phyloP scores from a whole-genome alignment of 306 rosid genomes.

The Erythrophleum fordii region DNA sequence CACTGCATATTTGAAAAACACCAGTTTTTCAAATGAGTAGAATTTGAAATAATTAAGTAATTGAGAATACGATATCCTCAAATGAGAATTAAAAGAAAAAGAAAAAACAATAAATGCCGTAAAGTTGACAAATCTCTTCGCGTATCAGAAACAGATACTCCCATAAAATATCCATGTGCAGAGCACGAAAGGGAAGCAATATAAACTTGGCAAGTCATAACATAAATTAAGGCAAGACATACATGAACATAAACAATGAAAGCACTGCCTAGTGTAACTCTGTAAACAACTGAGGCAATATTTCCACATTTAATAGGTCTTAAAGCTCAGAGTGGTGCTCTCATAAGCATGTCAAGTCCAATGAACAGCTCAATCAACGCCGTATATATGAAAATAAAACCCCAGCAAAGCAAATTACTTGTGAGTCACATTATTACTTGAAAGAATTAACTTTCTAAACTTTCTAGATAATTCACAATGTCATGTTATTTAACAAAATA shows the following conservation, averaged over 20 bases:
- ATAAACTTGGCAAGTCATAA: too few relatives aligned
- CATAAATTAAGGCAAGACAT: too few relatives aligned
- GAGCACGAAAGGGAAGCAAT: background rate
- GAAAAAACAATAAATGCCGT: background rate
- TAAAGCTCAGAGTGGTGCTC: background rate
- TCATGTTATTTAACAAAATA: background rate
- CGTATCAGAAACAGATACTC: background rate
- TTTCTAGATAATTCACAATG: too few relatives aligned
- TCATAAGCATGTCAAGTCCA: slow-evolving; percentile 10
- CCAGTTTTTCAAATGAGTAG: too few relatives aligned
- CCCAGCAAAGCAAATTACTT: background rate
- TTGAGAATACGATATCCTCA: background rate
- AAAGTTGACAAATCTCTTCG: too few relatives aligned
- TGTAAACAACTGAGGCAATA: too few relatives aligned
- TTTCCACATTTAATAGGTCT: too few relatives aligned
- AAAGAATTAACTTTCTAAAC: background rate
- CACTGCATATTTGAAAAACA: slow-evolving; percentile 55
- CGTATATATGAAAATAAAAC: too few relatives aligned
- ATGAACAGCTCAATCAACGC: background rate
- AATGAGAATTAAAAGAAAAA: background rate
- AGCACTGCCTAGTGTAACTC: background rate
- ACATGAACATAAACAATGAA: too few relatives aligned
- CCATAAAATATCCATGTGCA: background rate
- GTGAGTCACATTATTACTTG: background rate
- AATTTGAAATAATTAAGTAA: background rate